A percentile compares a stretch with the other conserved stretches of the same genome.
Conservation (phyloP, 441 rosid species). For the Populus hybrid region DNA sequence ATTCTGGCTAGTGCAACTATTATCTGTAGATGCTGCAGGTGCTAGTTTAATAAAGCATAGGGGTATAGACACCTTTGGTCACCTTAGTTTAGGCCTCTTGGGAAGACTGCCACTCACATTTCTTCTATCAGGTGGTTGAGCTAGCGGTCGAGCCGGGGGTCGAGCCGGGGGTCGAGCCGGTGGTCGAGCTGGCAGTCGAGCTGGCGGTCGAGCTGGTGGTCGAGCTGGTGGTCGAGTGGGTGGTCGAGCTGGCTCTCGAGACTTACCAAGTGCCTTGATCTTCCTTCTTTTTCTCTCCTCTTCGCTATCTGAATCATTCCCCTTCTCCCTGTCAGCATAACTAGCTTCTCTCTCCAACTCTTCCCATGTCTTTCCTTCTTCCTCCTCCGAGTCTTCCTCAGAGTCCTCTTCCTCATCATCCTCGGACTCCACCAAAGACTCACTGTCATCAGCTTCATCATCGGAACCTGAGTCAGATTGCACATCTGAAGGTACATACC, state of each 20-base stretch:
- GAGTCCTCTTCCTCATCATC: conserved; percentile 50
- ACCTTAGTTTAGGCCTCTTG: conserved; percentile 50
- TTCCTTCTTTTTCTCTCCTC: conserved; percentile 78
- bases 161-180: not conserved
- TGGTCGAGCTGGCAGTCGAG: conserved; percentile 11
- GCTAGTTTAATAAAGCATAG: not conserved
- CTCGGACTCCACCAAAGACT: conserved; percentile 72
- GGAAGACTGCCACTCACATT: conserved; percentile 33
- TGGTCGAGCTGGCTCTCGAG: conserved; percentile 25
- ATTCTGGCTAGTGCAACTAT: conserved; percentile 5
- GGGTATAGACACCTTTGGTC: not conserved
- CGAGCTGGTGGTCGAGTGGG: not conserved
- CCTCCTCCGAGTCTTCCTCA: conserved; percentile 63
- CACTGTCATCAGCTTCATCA: conserved; percentile 62
- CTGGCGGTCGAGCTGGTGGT: not conserved
- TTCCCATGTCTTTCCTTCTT: conserved; percentile 57
- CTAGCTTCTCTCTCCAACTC: conserved; percentile 63
- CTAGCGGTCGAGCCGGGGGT: conserved; percentile 27
- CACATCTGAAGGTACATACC: conserved; percentile 69
- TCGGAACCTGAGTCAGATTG: conserved; percentile 69
- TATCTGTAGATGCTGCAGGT: conserved; percentile 2
- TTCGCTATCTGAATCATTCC: conserved; percentile 69
- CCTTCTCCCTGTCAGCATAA: conserved; percentile 75
- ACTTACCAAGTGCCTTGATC: conserved; percentile 63
- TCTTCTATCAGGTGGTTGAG: conserved; percentile 30